phyloP scores from a whole-genome alignment of 169 alveolate species.

The Eimeria sp. region DNA sequence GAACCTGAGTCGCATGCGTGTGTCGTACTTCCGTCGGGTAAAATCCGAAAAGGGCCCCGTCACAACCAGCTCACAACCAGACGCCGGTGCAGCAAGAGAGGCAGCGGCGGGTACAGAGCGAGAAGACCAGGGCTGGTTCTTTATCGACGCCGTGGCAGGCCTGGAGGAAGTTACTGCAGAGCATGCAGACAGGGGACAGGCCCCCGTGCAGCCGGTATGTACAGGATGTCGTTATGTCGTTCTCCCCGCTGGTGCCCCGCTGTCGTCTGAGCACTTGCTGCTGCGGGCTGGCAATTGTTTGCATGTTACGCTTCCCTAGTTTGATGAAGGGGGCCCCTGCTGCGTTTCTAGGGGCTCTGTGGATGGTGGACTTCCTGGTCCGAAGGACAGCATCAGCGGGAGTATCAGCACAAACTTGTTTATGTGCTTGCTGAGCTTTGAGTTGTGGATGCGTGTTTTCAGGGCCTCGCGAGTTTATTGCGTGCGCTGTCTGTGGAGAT shows the following conservation, averaged over 20 bases:
- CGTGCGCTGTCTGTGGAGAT: not conserved
- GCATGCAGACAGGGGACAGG: not conserved
- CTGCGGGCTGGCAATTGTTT: not conserved
- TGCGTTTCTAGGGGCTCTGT: not conserved
- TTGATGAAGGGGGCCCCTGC: not conserved
- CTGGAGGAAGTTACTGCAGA: not conserved
- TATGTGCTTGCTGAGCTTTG: too few species aligned
- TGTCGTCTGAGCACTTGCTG: not conserved
- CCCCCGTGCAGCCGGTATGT: not conserved
- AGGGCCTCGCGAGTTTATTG: not conserved
- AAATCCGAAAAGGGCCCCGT: not conserved
- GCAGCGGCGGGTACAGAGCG: not conserved
- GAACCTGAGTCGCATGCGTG: not conserved
- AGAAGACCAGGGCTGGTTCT: not conserved
- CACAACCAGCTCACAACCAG: not conserved
- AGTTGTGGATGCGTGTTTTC: too few species aligned
- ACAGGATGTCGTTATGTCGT: not conserved
- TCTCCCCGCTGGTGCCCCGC: not conserved
- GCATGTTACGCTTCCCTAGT: not conserved
- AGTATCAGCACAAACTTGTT: too few species aligned
- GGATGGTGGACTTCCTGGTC: too few species aligned
- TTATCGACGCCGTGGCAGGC: not conserved
- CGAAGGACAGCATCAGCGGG: too few species aligned
- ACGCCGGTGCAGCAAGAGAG: not conserved
- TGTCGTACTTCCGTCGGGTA: not conserved